Conservation (phyloP, 495 filamentous ascomycete genomes). For the Ascodesmis nigricans region DNA sequence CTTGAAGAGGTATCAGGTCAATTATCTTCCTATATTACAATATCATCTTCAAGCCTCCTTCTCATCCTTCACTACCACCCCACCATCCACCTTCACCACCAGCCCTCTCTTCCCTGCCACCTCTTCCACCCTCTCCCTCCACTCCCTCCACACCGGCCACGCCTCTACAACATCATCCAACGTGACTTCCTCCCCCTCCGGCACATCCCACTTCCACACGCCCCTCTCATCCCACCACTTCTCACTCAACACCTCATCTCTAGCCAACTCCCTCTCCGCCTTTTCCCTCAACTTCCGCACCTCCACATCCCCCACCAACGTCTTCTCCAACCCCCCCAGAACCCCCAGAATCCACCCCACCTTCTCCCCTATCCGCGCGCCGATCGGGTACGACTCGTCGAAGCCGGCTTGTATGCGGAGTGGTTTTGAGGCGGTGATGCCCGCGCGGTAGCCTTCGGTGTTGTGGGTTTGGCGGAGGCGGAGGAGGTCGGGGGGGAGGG, state of each 20-base stretch:
- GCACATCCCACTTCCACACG: slow-evolving; percentile 38
- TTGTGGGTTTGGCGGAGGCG: slow-evolving; percentile 30
- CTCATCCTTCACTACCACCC: too few relatives aligned
- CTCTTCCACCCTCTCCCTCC: slow-evolving; percentile 27
- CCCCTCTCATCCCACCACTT: slow-evolving; percentile 39
- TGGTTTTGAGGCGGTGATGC: slow-evolving; percentile 49
- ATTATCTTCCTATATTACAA: too few relatives aligned
- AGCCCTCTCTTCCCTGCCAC: slow-evolving; percentile 25
- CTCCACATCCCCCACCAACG: slow-evolving; percentile 19
- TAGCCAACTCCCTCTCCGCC: slow-evolving; percentile 38
- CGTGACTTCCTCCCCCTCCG: slow-evolving; percentile 22
- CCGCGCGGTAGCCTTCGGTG: slow-evolving; percentile 79
- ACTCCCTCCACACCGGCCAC: slow-evolving; percentile 38
- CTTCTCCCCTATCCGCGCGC: slow-evolving; percentile 45
- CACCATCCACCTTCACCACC: slow-evolving; percentile 23
- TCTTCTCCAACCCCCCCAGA: slow-evolving; percentile 19
- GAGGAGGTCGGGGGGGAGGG: slow-evolving; percentile 3
- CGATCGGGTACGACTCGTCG: slow-evolving; percentile 65
- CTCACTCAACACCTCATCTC: slow-evolving; percentile 38
- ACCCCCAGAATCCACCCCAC: slow-evolving; percentile 23
- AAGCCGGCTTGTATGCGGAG: slow-evolving; percentile 58
- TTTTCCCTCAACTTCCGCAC: slow-evolving; percentile 12
- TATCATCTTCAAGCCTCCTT: too few relatives aligned
- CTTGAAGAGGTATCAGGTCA: too few relatives aligned
- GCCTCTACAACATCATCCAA: slow-evolving; percentile 33